Base-by-base conservation (phyloP, 2,329 filamentous ascomycete species). In the Neofusicoccum sp. region DNA sequence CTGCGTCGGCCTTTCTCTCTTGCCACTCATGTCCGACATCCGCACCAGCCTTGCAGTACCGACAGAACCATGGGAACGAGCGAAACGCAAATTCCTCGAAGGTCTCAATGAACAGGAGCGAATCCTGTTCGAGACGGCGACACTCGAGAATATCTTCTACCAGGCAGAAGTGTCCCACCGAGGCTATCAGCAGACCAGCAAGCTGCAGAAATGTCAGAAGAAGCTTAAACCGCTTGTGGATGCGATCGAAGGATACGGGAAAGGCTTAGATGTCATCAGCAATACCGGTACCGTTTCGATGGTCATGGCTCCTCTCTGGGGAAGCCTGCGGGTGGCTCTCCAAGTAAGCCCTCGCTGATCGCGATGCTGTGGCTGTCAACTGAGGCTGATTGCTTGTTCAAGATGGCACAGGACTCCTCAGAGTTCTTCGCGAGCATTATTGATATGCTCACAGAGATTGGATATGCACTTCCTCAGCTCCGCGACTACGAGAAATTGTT, bases 131-230 rank as follows among this genome's bases (percentile, higher is more conserved):
- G 39, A 66, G 14, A 45, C 64, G 39, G 68, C 68, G 31, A 71
- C 65, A 2, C 61, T 65, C 2, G 69, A 72, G 43, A 70, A 68
- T 52, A 14, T 69, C 5, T 70, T 71, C 64, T 71, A 70, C 43
- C 48, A 64, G 33, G 68, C 70, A 4, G 70, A 67, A 47, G 44
- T 63, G 39, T 44, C 66, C 7, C 66, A 72, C 48, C 68, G 67
- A 43, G 64, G 37, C 33, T 64, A 70, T 58, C 62, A 63, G n/a
- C 31, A 56, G 6, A 54, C 50, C 2, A 70, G 68, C 62, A 65
- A 39, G 16, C 54, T 36, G 14, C 68, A 66, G 60, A 41, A 63
- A 0, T 14, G 67, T 11, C 70, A 69, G 29, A 64, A 67, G 33
- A 66, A 64, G 29, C 29, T 71, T 2, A 36, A 64, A 8, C 67